Base-by-base conservation (phyloP, 495 filamentous ascomycete species). In the Daldinia vernicosa region DNA sequence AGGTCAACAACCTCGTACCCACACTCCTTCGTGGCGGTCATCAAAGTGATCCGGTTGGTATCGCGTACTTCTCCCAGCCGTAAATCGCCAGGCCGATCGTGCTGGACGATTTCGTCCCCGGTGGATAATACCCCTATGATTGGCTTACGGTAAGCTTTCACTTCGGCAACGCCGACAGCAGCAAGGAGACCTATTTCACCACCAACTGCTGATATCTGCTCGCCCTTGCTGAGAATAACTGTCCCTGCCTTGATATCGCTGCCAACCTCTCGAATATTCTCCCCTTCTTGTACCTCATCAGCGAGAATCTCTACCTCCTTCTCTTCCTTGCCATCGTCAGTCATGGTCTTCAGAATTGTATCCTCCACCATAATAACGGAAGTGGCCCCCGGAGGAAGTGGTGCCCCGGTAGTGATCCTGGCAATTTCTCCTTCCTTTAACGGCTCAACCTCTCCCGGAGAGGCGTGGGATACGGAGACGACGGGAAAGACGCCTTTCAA, bases 331-430 rank as follows among this genome's bases (percentile, higher is more conserved):
- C 89, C 91, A 68, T 94, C 93, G 0, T 92, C 89, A 0, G 92
- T 96, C 74, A 85, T 85, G 3, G 85, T 87, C 40, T 84, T 88
- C 11, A 98, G 79, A 1, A 88, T 80, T 0, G 95, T 98, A 74
- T 98, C 95, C 81, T 99, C 95, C 2, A 98, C 95, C 96, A 98
- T 99, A 22, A 97, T 91, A 15, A 98, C 95, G 3, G 94, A 89
- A 40, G 91, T 97, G 12, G 95, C 93, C 4, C 94, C 93, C 0
- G 89, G 88, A 4, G 96, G 95, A 2, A 99, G 82, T 12, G 95
- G 95, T 4, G 96, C 95, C 0, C 95, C 95, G 0, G 95, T 99
- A 1, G 95, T 98, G 68, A 98, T 97, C 30, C 95, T 82, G 8
- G 96, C 89, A 37, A 98, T 90, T 66, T 93, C 86, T 0, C 94